Conservation (phyloP, 2,329 filamentous ascomycete species). For the Fusarium floridanum region DNA sequence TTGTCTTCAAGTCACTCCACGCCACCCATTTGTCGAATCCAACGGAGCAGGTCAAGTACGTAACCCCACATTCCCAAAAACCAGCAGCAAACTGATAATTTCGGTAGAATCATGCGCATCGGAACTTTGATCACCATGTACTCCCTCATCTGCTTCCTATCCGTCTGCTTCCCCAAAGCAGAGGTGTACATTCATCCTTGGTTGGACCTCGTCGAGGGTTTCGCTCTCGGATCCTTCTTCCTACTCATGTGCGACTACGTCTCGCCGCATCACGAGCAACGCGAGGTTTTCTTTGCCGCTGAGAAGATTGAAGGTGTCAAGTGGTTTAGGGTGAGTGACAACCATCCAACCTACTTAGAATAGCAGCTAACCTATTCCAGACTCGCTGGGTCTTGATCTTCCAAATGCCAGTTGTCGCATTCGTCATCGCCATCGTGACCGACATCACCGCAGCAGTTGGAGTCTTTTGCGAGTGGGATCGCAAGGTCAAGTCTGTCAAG, state of each 20-base stretch:
- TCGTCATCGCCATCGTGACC: constrained; percentile 22
- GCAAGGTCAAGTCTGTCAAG: constrained; percentile 28
- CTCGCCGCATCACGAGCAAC: constrained; percentile 29
- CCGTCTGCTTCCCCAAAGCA: constrained; percentile 16
- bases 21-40: constrained; percentile 38
- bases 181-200: constrained; percentile 37
- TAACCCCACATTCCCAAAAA: neutral
- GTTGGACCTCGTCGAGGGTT: constrained; percentile 34
- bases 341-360: rapidly evolving
- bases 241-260: constrained; percentile 41
- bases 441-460: constrained; percentile 32
- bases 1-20: constrained; percentile 30
- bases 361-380: constrained; percentile 6
- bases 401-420: constrained; percentile 36
- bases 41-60: constrained; percentile 41
- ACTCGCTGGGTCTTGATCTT: constrained; percentile 42
- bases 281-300: constrained; percentile 39
- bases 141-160: constrained; percentile 35
- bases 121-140: constrained; percentile 33
- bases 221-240: constrained; percentile 39
- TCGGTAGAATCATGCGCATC: constrained; percentile 32
- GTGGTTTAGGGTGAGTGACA: constrained; percentile 31
- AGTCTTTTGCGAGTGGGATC: constrained; percentile 33
- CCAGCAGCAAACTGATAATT: neutral
- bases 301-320: constrained; percentile 32